These are phyloP conservation scores for Meira miltonrushii DNA, from an alignment of 1,284 basidiomycete species.

Conservation along the genomic window DNA sequence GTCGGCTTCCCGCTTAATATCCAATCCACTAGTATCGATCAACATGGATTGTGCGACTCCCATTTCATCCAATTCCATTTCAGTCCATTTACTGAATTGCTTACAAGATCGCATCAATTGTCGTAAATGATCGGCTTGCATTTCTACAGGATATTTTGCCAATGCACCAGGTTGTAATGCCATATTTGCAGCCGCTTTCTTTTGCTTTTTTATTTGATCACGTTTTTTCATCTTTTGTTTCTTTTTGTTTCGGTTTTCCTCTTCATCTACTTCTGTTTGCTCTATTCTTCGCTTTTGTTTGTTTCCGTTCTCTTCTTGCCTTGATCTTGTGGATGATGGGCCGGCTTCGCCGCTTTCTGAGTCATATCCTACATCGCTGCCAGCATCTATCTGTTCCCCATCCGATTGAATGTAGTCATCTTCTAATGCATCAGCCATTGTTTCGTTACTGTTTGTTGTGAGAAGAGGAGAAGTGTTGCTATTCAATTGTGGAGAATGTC, in stretches of 20 bases:
- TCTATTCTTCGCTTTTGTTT: neutral
- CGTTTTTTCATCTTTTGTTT: constrained; percentile 32
- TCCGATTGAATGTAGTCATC: constrained; percentile 34
- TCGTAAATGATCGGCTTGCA: constrained; percentile 44
- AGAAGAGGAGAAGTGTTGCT: too few relatives aligned
- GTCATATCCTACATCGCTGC: neutral
- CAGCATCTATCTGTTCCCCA: constrained; percentile 19
- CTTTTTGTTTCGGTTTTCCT: constrained; percentile 32
- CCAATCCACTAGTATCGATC: constrained; percentile 24
- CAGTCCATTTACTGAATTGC: constrained; percentile 34
- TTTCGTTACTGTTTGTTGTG: neutral
- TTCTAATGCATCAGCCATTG: constrained; percentile 2
- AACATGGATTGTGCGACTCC: constrained; percentile 23
- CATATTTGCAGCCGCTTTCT: constrained; percentile 11
- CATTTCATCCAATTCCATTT: constrained; percentile 41
- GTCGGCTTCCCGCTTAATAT: constrained; percentile 2
- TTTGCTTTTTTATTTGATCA: constrained; percentile 35
- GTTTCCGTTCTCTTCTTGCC: neutral
- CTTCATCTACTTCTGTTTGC: constrained; percentile 18
- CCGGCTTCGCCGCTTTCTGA: neutral
- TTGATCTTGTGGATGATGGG: neutral
- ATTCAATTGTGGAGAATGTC: too few relatives aligned
- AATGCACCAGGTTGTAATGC: constrained; percentile 24
- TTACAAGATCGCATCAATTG: constrained; percentile 25
- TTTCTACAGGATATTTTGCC: constrained; percentile 27